Evolutionary conservation across 2,329 filamentous ascomycete species (phyloP).

Genomic region (Bipolaris bicolor): DNA sequence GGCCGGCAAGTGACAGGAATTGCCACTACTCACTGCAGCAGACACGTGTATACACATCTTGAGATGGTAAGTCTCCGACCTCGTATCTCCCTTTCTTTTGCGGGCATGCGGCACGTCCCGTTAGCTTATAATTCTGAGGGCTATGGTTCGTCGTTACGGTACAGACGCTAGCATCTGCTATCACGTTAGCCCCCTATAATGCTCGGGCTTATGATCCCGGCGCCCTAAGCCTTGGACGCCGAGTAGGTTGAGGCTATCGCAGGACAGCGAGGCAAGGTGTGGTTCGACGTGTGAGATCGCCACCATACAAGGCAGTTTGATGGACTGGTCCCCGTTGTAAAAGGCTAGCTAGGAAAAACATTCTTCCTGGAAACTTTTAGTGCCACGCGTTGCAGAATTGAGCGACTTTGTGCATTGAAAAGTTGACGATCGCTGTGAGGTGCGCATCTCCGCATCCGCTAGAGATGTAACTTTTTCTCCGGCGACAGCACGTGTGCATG

Average conservation of each 20-base stretch:
- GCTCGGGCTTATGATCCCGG: not conserved
- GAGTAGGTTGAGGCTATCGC: not conserved
- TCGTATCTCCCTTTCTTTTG: not conserved
- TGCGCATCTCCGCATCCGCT: not conserved
- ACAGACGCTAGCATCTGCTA: not conserved
- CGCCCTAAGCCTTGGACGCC: not conserved
- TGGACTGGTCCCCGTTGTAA: not conserved
- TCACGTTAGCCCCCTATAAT: not conserved
- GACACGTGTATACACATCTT: not conserved
- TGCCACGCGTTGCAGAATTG: not conserved
- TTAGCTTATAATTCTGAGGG: not conserved
- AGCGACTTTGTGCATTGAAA: not conserved
- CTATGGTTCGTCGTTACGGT: not conserved
- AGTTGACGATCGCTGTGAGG: not conserved
- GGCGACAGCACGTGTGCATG: not conserved
- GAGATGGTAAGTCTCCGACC: not conserved
- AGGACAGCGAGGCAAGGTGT: not conserved
- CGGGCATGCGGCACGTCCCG: conserved; percentile 5
- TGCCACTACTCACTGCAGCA: not conserved
- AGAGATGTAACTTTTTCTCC: not conserved
- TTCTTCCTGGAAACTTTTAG: not conserved
- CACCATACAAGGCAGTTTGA: not conserved
- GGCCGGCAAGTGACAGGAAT: not conserved
- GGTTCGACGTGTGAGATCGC: not conserved
- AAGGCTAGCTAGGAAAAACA: not conserved